Percentiles rank a stretch among this genome's conserved stretches.
Conservation (phyloP, 208 protist species). For the Naegleria gruberi region DNA sequence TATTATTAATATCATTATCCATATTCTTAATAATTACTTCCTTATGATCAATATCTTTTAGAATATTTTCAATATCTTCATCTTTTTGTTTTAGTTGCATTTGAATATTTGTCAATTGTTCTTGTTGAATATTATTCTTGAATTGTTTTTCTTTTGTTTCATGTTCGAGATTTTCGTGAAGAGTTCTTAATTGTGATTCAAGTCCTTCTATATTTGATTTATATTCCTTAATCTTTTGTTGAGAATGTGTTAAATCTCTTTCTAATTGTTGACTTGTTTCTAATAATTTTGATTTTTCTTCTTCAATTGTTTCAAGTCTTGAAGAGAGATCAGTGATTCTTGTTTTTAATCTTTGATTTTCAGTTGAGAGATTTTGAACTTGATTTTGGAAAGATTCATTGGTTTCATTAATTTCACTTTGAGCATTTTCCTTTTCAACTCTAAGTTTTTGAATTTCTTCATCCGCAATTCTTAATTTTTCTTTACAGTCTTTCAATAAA, state of each 20-base stretch:
- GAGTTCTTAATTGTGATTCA: neutral
- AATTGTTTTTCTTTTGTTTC: neutral
- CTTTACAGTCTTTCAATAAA: neutral
- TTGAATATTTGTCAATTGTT: neutral
- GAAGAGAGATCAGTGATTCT: neutral
- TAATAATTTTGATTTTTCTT: neutral
- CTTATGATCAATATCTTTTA: neutral
- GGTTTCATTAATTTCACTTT: neutral
- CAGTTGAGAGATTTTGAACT: neutral
- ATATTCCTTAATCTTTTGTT: neutral
- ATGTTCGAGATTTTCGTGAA: neutral
- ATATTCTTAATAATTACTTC: neutral
- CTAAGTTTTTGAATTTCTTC: neutral
- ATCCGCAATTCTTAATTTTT: neutral
- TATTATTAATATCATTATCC: neutral
- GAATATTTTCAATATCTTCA: neutral
- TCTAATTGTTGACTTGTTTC: neutral
- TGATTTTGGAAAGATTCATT: neutral
- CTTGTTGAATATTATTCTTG: neutral
- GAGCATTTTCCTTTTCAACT: neutral
- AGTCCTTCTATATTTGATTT: neutral
- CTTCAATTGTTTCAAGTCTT: neutral
- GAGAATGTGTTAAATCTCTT: neutral
- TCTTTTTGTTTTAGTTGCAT: neutral
- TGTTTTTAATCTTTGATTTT: conserved; percentile 2